Evolutionary conservation across 495 filamentous ascomycete species (phyloP), one percentile per base, ranked within the genome.

Genomic region (Daldinia caldariorum): DNA sequence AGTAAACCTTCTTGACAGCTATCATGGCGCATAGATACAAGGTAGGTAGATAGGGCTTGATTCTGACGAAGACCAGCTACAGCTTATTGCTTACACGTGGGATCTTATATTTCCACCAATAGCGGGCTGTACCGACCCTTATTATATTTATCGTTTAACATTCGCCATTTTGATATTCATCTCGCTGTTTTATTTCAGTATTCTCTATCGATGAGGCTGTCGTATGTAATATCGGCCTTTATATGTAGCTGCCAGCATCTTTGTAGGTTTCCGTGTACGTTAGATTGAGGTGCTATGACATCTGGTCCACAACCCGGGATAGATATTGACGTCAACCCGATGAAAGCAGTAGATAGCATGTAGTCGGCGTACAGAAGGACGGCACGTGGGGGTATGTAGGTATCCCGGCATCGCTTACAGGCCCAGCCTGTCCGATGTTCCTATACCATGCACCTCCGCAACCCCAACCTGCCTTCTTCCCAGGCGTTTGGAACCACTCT

Each of bases 381-480:
- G 8, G 7, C 43, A 16, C 14, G 34, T 35, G 34, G 34, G 6
- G 26, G 34, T 8, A 5, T 63, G 22, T 43, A 58, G 34, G 20
- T 37, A 50, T 60, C 63, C 59, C 55, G 43, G 59, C 47, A 63
- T 63, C 39, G 12, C 8, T 26, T 54, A 35, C 57, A 60, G 20
- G 56, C 58, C 64, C 12, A 63, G 69, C 59, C 45, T 26, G 29
- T 41, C 60, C 60, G 57, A 63, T 55, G 64, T 61, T 58, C 49
- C 69, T 20, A 56, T 16, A 53, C 53, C 70, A 54, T 53, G 70
- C 61, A 60, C 68, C 70, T 72, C 70, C 70, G 70, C 70, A 72
- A 58, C 61, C 37, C 38, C 60, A 68, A 41, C 49, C 13, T 72
- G 60, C 47, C 60, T 58, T 62, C 55, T 26, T 65, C 50, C 70